A percentile compares a stretch with the other conserved stretches of the same genome.
Conservation (phyloP, 768 basidiomycete genomes). For the Leccinum variicolor region DNA sequence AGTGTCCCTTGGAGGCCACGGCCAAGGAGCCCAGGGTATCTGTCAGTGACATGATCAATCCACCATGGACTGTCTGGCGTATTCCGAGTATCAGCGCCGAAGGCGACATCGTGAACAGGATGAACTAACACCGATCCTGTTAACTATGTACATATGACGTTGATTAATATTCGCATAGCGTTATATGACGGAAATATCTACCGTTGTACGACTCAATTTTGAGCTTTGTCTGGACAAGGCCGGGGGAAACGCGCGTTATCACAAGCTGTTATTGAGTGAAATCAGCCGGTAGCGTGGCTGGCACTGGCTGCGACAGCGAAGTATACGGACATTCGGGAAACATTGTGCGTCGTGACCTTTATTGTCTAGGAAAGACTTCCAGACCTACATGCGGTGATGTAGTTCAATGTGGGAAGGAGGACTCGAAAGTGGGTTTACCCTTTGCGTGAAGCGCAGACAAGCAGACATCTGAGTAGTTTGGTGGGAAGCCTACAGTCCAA, state of each 20-base stretch:
- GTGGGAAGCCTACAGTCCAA: not conserved
- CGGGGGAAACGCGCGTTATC: slow-evolving; percentile 66
- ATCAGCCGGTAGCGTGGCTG: not conserved
- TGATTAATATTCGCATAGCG: not conserved
- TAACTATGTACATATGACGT: slow-evolving; percentile 50
- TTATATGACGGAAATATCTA: slow-evolving; percentile 31
- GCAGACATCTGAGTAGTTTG: slow-evolving; percentile 47
- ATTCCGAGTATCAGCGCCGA: not conserved
- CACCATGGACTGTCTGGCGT: slow-evolving; percentile 67
- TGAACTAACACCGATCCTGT: slow-evolving; percentile 70
- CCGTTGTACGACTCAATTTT: slow-evolving; percentile 74
- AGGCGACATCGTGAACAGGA: not conserved
- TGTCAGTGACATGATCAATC: slow-evolving; percentile 76
- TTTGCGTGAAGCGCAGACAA: slow-evolving; percentile 66
- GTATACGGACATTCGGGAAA: slow-evolving; percentile 63
- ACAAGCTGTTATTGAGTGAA: slow-evolving; percentile 45
- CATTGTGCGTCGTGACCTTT: slow-evolving; percentile 79
- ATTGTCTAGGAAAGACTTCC: slow-evolving; percentile 76
- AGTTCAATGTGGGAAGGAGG: not conserved
- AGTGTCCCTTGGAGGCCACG: slow-evolving; percentile 78
- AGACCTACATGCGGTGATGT: slow-evolving; percentile 44
- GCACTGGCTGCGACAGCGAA: not conserved
- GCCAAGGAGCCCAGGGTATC: slow-evolving; percentile 84
- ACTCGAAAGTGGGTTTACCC: slow-evolving; percentile 35
- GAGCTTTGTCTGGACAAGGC: slow-evolving; percentile 64